Conservation (phyloP, 768 basidiomycete genomes). For the Hortiboletus flavorubellus region DNA sequence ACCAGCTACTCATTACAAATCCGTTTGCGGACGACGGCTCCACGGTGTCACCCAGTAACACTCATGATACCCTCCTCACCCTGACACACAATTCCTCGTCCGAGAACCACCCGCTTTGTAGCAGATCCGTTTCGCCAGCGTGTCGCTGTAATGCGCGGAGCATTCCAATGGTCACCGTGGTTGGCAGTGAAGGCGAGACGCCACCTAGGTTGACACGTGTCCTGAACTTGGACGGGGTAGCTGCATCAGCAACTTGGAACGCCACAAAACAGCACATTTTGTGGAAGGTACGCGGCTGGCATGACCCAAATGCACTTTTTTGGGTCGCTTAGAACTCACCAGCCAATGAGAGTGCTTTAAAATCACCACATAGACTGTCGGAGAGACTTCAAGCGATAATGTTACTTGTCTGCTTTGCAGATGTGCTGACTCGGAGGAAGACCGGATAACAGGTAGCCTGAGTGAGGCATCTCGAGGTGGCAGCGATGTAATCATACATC, state of each 20-base stretch:
- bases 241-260: too few species aligned
- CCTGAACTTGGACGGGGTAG: neutral
- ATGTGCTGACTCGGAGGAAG: neutral
- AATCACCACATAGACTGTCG: too few species aligned
- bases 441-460: neutral
- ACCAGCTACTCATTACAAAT: slow-evolving; percentile 21
- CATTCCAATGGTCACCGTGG: neutral
- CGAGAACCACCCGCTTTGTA: slow-evolving; percentile 17
- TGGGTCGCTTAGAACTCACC: too few species aligned
- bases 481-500: slow-evolving; percentile 11
- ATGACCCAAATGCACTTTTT: too few species aligned
- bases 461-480: neutral
- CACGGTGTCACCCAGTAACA: neutral
- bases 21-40: slow-evolving; percentile 9
- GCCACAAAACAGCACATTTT: too few species aligned
- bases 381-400: too few species aligned
- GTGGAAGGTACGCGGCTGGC: too few species aligned
- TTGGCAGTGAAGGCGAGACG: neutral
- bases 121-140: slow-evolving; percentile 7
- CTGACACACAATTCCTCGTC: neutral
- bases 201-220: slow-evolving; percentile 4
- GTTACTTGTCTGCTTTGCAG: too few species aligned
- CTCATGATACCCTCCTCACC: neutral
- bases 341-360: too few species aligned
- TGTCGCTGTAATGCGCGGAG: neutral